phyloP scores from a whole-genome alignment of 208 protist species.

The Blastocrithidia nonstop region DNA sequence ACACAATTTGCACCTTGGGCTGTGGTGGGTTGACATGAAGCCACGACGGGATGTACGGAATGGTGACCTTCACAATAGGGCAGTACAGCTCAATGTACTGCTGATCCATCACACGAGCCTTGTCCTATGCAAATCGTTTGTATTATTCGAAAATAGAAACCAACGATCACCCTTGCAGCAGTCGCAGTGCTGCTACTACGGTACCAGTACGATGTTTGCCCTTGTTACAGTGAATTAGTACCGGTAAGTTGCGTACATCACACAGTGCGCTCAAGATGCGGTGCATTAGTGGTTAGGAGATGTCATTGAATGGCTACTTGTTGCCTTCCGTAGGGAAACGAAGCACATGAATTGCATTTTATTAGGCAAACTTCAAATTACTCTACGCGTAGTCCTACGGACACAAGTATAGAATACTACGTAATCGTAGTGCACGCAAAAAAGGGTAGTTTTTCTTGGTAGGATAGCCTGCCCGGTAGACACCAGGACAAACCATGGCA shows the following conservation, averaged over 20 bases:
- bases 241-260: conserved; percentile 89
- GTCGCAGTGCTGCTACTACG: conserved; percentile 85
- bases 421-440: conserved; percentile 86
- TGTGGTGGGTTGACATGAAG: conserved; percentile 23
- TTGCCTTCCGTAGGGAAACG: conserved; percentile 93
- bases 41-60: conserved; percentile 55
- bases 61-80: conserved; percentile 43
- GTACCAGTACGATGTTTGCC: conserved; percentile 93
- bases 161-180: conserved; percentile 90
- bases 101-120: conserved; percentile 89
- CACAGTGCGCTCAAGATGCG: conserved; percentile 59
- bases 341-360: conserved; percentile 56
- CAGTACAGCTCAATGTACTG: conserved; percentile 96
- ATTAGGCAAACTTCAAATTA: conserved; percentile 89
- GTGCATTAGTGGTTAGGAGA: conserved; percentile 86
- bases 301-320: conserved; percentile 96
- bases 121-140: conserved; percentile 88
- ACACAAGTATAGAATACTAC: conserved; percentile 90
- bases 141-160: conserved; percentile 95
- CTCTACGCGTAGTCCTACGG: conserved; percentile 87
- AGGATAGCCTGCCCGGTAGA: conserved; percentile 93
- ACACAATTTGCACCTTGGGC: conserved; percentile 25
- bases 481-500: conserved; percentile 90
- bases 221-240: conserved; percentile 97
- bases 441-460: conserved; percentile 95